Conservation (phyloP, 352 stramenopile species). For the Globisporangium alternatum region DNA sequence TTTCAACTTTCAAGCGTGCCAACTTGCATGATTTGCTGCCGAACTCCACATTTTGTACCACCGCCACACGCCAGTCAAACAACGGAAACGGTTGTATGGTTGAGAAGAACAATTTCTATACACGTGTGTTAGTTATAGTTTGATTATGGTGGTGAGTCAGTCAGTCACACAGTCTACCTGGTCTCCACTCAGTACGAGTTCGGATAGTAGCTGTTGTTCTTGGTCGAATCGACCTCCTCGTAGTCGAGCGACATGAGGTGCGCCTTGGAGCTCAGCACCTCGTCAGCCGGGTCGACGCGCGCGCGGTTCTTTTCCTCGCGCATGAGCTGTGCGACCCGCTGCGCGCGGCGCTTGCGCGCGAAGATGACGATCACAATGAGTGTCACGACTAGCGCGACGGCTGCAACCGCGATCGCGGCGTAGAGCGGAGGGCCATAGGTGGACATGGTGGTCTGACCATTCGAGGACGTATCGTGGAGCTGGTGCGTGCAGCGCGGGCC, state of each 20-base stretch:
- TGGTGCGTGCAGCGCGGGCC: slow-evolving; percentile 64
- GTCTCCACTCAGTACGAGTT: slow-evolving; percentile 19
- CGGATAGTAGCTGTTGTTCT: slow-evolving; percentile 28
- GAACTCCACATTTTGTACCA: too few relatives aligned
- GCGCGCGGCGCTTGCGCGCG: slow-evolving; percentile 28
- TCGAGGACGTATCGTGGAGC: slow-evolving; percentile 20
- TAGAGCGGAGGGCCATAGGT: slow-evolving; percentile 34
- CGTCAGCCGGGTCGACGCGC: slow-evolving; percentile 23
- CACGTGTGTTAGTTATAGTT: background rate
- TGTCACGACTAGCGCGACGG: slow-evolving; percentile 31
- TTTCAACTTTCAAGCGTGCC: background rate
- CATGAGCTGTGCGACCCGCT: slow-evolving; percentile 27
- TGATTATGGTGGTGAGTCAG: background rate
- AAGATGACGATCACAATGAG: slow-evolving; percentile 45
- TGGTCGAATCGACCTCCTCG: slow-evolving; percentile 25
- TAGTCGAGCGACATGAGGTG: slow-evolving; percentile 22
- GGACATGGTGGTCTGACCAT: slow-evolving; percentile 2
- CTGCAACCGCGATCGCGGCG: slow-evolving; percentile 24
- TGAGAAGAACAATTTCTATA: slow-evolving; percentile 3
- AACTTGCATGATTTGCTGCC: background rate
- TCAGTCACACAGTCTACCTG: background rate
- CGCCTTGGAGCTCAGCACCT: slow-evolving; percentile 28
- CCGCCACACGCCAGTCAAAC: too few relatives aligned
- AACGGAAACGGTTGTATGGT: background rate
- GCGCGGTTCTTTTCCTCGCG: slow-evolving; percentile 39